Percentiles rank a stretch among this genome's conserved stretches.
Conservation (phyloP, 1,139 yeast genomes). For the Barnettozyma hawaiiensis region DNA sequence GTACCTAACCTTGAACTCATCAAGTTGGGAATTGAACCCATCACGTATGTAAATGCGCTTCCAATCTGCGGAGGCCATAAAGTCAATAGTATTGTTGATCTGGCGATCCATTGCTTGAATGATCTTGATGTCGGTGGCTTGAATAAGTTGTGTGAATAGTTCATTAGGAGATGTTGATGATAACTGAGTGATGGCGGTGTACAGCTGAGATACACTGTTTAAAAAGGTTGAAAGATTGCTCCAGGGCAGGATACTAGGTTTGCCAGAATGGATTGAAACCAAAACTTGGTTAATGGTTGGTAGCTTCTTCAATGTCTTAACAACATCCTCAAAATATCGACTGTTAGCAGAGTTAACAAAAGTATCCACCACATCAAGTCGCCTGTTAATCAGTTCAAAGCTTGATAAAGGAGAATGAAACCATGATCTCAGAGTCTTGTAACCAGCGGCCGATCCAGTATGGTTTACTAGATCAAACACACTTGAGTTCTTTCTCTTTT, state of each 20-base stretch:
- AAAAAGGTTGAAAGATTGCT: conserved; percentile 18
- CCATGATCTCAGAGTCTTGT: conserved; percentile 27
- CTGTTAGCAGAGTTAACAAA: conserved; percentile 22
- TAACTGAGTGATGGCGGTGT: neutral
- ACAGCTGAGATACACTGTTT: conserved; percentile 5
- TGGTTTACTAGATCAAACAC: conserved; percentile 14
- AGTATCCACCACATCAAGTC: conserved; percentile 27
- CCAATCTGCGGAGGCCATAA: conserved; percentile 31
- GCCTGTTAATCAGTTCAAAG: conserved; percentile 21
- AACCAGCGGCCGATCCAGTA: conserved; percentile 30
- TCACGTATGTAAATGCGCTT: conserved; percentile 29
- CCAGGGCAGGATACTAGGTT: conserved; percentile 27
- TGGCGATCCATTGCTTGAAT: conserved; percentile 10
- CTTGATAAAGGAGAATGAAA: conserved; percentile 30
- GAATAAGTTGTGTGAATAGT: conserved; percentile 2
- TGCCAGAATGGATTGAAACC: conserved; percentile 26
- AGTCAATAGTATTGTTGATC: conserved; percentile 28
- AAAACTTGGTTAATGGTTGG: conserved; percentile 26
- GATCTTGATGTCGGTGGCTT: conserved; percentile 1
- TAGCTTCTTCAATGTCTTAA: conserved; percentile 21
- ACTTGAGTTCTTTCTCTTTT: neutral
- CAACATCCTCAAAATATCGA: conserved; percentile 13
- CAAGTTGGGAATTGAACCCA: conserved; percentile 30
- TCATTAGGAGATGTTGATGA: neutral
- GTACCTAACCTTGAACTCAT: conserved; percentile 30